phyloP scores from a whole-genome alignment of 2,329 filamentous ascomycete genomes.

The Aspergillus clavatus region DNA sequence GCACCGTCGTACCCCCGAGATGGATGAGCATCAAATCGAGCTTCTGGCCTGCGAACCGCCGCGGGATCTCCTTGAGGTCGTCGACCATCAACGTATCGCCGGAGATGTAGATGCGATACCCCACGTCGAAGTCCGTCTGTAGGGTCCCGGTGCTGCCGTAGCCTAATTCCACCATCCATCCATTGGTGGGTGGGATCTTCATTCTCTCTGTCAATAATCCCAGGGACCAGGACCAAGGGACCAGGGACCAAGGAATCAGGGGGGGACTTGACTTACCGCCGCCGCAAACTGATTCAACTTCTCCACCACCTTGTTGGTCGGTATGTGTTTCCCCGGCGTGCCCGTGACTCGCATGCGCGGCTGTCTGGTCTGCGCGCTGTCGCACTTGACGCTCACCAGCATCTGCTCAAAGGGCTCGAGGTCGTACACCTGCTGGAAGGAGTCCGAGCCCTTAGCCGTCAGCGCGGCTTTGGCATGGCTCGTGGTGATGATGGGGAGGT shows the following conservation, averaged over 20 bases:
- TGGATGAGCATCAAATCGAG: constrained; percentile 66
- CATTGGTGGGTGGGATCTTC: constrained; percentile 59
- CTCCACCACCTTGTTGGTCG: constrained; percentile 36
- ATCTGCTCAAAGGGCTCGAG: constrained; percentile 55
- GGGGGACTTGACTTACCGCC: constrained; percentile 38
- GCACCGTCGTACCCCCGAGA: constrained; percentile 62
- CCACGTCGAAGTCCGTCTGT: constrained; percentile 37
- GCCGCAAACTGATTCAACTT: constrained; percentile 46
- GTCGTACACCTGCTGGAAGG: constrained; percentile 52
- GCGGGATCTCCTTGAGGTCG: constrained; percentile 58
- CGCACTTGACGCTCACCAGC: constrained; percentile 39
- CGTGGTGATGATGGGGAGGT: constrained; percentile 60
- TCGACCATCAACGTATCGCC: constrained; percentile 61
- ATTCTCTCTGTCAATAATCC: constrained; percentile 4
- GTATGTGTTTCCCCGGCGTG: constrained; percentile 62
- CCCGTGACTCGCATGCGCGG: constrained; percentile 55
- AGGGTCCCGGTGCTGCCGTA: constrained; percentile 27
- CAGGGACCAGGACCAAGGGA: too few relatives aligned
- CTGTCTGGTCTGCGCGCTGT: constrained; percentile 13
- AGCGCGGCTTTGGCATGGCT: constrained; percentile 56
- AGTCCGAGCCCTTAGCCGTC: constrained; percentile 42
- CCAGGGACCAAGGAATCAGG: too few relatives aligned
- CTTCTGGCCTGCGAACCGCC: constrained; percentile 49
- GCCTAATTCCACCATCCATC: constrained; percentile 62
- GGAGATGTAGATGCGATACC: constrained; percentile 61